These are phyloP conservation scores for Vitis amurensis DNA, from an alignment of 164 flowering plant species.

Conservation along the genomic window DNA sequence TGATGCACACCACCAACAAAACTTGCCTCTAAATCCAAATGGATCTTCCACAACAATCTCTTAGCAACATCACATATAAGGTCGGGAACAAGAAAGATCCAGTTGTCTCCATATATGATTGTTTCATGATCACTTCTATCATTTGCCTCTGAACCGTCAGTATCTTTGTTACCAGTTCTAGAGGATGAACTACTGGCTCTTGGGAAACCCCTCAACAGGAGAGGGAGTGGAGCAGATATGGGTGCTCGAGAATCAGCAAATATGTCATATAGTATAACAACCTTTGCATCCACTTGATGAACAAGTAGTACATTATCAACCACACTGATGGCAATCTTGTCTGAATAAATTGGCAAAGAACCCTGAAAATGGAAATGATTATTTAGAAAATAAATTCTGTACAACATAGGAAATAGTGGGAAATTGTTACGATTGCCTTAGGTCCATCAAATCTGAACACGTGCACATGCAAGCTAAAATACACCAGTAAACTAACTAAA, in stretches of 20 bases:
- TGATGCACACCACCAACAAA: not conserved
- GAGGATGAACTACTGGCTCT: conserved; percentile 38
- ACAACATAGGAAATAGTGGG: not conserved
- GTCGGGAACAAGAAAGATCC: conserved; percentile 89
- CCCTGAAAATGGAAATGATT: conserved; percentile 51
- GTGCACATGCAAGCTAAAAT: not conserved
- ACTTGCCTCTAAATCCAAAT: conserved; percentile 83
- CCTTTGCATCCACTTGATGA: conserved; percentile 98
- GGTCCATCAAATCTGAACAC: no score
- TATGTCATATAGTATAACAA: conserved; percentile 84
- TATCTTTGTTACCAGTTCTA: conserved; percentile 28
- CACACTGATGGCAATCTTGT: conserved; percentile 79
- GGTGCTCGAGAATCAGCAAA: conserved; percentile 85
- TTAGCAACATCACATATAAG: conserved; percentile 69
- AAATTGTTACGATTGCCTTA: not conserved
- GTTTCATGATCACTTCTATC: conserved; percentile 39
- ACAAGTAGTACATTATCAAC: conserved; percentile 92
- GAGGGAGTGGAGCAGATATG: conserved; percentile 97
- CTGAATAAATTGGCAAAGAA: conserved; percentile 87
- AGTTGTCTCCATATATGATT: conserved; percentile 71
- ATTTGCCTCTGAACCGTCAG: conserved; percentile 36
- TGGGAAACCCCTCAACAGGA: conserved; percentile 63
- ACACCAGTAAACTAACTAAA: not conserved
- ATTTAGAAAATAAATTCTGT: not conserved
- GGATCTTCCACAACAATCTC: conserved; percentile 81